These are phyloP conservation scores for Penicillium sclerotiorum DNA, from an alignment of 2,329 filamentous ascomycete genomes.

Conservation along the genomic window DNA sequence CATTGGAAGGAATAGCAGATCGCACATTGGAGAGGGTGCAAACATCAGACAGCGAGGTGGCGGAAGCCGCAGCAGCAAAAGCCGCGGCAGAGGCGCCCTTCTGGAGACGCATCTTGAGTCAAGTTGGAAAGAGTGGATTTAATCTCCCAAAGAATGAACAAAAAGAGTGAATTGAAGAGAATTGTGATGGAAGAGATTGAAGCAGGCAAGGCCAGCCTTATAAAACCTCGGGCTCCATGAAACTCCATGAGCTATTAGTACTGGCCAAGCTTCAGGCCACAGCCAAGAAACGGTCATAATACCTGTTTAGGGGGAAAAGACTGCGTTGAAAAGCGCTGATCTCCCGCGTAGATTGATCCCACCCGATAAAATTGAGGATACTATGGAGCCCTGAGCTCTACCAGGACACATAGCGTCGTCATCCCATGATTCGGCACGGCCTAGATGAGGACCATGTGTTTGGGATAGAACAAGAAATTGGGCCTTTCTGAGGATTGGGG, in stretches of 20 bases:
- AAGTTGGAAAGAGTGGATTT: not conserved
- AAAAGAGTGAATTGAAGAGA: conserved; percentile 1
- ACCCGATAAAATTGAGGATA: conserved; percentile 6
- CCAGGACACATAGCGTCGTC: conserved; percentile 9
- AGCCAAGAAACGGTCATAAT: conserved; percentile 4
- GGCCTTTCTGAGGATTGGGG: not conserved
- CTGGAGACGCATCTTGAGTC: conserved; percentile 27
- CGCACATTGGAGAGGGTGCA: conserved; percentile 50
- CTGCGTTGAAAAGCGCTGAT: conserved; percentile 9
- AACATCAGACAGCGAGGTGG: conserved; percentile 43
- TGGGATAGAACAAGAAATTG: conserved; percentile 4
- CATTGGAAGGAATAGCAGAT: conserved; percentile 46
- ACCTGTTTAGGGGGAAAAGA: not conserved
- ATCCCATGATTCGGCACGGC: conserved; percentile 6
- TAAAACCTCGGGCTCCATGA: not conserved
- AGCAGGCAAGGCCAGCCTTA: not conserved
- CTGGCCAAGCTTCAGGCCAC: not conserved
- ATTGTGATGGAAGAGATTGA: not conserved
- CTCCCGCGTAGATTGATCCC: conserved; percentile 9
- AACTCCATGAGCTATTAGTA: not conserved
- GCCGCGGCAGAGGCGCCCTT: conserved; percentile 19
- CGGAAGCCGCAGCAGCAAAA: conserved; percentile 32
- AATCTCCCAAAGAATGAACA: not conserved
- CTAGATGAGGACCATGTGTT: not conserved
- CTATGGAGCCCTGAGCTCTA: not conserved